Evolutionary conservation across 2,329 filamentous ascomycete genomes (phyloP), one percentile per base, ranked within the genome.

Genomic region (Chalaropsis thielavioides): DNA sequence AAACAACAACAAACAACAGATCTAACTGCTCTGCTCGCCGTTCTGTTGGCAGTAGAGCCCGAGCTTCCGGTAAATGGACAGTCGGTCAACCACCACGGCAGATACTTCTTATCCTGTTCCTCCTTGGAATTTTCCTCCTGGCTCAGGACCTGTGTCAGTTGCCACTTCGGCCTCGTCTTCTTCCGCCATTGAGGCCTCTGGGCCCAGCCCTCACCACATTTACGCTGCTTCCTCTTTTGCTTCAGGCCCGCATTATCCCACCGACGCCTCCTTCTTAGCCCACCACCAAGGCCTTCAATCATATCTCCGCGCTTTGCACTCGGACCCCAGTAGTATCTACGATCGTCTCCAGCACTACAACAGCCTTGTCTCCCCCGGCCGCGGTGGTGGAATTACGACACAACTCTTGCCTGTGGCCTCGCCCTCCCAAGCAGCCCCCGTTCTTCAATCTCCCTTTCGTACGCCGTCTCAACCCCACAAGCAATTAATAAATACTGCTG

Each of bases 281-380:
- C 76, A 78, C 67, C 70, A 83, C 70, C 63, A 61, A 13, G 54
- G 80, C 84, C 68, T 76, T 83, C 67, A 75, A 83, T 35, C 31
- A 17, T 82, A 83, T 43, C 78, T 83, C 68, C 75, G 84, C 69
- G 76, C 84, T 66, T 31, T 62, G 60, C 44, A 46, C 60, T 82
- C 82, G 17, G 82, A 84, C 68, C 82, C 85, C 69, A 76, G 80
- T 41, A 81, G 79, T 41, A 83, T 84, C 73, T 81, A 85, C 71
- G 81, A 81, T 64, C 82, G 84, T 73, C 79, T 87, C 65, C 78
- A 83, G 62, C 80, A 85, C 69, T 86, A 86, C 77, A 86, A 86
- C 73, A 82, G 81, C 71, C 81, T 86, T 72, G 79, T 86, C 69
- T 81, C 83, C 63, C 79, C 82, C 61, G 76, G 80, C 65, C 76